Evolutionary conservation across 1,139 yeast species (phyloP).

Genomic region (Yamadazyma epiphylla): DNA sequence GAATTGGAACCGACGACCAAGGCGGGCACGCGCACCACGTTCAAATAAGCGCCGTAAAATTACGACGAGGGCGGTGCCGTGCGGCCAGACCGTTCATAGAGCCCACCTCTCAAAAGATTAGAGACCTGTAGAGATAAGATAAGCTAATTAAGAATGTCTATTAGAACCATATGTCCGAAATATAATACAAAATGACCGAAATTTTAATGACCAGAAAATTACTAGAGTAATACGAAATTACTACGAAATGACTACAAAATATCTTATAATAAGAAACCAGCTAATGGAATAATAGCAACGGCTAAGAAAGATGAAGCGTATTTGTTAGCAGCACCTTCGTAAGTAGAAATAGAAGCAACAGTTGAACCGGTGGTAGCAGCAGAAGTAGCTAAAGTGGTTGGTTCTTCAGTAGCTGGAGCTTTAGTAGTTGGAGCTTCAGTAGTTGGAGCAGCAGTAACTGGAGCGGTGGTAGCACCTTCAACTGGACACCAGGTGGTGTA

Average conservation of each 20-base stretch:
- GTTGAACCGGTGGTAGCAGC: constrained; percentile 19
- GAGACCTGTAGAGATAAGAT: too few species aligned
- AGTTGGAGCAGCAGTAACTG: too few species aligned
- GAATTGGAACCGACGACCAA: too few species aligned
- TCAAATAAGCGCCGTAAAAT: too few species aligned
- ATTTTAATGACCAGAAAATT: too few species aligned
- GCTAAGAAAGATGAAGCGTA: constrained; percentile 17
- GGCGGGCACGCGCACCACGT: too few species aligned
- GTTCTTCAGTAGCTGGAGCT: constrained; percentile 16
- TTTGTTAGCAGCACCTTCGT: constrained; percentile 23
- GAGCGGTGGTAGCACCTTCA: constrained; percentile 8
- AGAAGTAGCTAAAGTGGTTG: constrained; percentile 15
- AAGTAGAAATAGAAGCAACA: constrained; percentile 15
- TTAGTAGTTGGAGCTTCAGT: constrained; percentile 4
- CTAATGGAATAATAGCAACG: constrained; percentile 11
- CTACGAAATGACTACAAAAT: not conserved
- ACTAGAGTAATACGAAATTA: constrained; percentile 1
- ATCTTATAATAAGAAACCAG: constrained; percentile 12
- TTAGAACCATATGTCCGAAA: constrained; percentile 7
- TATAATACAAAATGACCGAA: constrained; percentile 6
- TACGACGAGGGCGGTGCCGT: too few species aligned
- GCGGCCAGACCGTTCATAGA: too few species aligned
- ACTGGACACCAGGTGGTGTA: constrained; percentile 29
- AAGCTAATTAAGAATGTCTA: too few species aligned
- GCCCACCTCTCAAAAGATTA: too few species aligned